phyloP scores from a whole-genome alignment of 2,329 filamentous ascomycete species.

The Fusarium liriodendri region DNA sequence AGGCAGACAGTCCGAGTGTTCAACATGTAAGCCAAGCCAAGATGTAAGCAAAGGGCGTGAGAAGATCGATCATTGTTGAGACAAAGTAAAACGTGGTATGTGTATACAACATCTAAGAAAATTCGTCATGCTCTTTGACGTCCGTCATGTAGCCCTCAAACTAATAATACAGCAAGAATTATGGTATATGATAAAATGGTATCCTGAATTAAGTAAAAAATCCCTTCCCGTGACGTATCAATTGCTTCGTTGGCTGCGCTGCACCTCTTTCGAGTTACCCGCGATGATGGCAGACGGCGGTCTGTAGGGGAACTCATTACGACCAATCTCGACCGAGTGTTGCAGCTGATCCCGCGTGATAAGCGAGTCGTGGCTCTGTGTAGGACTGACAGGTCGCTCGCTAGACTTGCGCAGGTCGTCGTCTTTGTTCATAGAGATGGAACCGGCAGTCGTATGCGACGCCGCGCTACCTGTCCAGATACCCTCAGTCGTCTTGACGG shows the following conservation, averaged over 20 bases:
- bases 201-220: not conserved
- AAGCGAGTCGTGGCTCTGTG: constrained; percentile 45
- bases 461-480: constrained; percentile 37
- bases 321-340: constrained; percentile 24
- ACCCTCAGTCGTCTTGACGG: constrained; percentile 39
- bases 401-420: constrained; percentile 28
- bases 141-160: not conserved
- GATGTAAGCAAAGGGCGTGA: not conserved
- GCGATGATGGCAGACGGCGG: constrained; percentile 33
- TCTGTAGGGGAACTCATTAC: constrained; percentile 8
- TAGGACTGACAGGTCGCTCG: constrained; percentile 37
- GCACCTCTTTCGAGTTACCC: constrained; percentile 27
- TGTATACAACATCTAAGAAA: not conserved
- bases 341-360: constrained; percentile 38
- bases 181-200: not conserved
- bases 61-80: not conserved
- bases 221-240: not conserved
- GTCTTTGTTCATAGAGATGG: constrained; percentile 36
- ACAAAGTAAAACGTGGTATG: constrained; percentile 3
- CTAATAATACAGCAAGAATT: not conserved
- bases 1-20: not conserved
- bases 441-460: constrained; percentile 33
- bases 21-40: not conserved
- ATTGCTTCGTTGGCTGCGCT: constrained; percentile 16
- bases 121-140: constrained; percentile 1